Evolutionary conservation across 306 rosid species (phyloP).

Genomic region (Corylus heterophylla): DNA sequence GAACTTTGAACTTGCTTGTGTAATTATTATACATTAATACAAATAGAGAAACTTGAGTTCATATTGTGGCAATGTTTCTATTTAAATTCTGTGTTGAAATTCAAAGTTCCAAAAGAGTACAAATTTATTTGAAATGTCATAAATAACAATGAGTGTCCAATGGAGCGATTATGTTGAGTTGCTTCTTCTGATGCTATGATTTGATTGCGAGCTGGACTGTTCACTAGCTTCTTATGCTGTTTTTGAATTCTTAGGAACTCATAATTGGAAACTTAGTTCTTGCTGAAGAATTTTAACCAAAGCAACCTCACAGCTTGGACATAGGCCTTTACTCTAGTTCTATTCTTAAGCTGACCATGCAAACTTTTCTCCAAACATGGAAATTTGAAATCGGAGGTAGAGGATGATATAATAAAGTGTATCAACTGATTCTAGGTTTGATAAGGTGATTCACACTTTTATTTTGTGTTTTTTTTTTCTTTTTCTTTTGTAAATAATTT

Average conservation of each 20-base stretch:
- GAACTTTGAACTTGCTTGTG: neutral
- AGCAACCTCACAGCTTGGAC: neutral
- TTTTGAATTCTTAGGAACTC: neutral
- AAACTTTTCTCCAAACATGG: neutral
- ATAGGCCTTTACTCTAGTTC: neutral
- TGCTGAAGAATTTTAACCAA: neutral
- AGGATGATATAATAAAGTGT: neutral
- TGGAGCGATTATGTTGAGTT: neutral
- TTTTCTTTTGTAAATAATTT: neutral
- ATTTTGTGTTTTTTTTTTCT: neutral
- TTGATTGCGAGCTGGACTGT: neutral
- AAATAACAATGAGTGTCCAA: constrained; percentile 1
- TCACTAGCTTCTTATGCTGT: neutral
- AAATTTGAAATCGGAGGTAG: neutral
- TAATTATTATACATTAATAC: constrained; percentile 16
- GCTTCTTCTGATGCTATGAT: neutral
- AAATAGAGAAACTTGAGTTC: neutral
- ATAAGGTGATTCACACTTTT: neutral
- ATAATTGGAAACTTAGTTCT: neutral
- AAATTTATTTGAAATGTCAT: neutral
- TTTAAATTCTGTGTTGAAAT: neutral
- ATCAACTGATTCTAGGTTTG: neutral
- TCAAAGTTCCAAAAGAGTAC: neutral
- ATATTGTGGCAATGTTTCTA: neutral
- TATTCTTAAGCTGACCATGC: neutral